phyloP scores from a whole-genome alignment of 495 filamentous ascomycete species.

The Penicillium taxi region DNA sequence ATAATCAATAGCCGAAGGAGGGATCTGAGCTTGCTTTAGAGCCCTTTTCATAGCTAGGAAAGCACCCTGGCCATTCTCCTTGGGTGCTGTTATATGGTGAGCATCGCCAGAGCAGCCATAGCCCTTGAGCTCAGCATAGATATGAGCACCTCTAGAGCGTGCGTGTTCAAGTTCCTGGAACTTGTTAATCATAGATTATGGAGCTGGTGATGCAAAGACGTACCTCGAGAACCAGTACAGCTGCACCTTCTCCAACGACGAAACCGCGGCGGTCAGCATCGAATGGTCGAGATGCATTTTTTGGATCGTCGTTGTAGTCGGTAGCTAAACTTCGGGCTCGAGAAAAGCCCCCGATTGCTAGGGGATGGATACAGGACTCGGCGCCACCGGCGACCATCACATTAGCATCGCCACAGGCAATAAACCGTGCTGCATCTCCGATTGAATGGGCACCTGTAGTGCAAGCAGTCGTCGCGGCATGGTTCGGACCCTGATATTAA shows the following conservation, averaged over 20 bases:
- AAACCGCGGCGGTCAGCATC: slow-evolving; percentile 77
- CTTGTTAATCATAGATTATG: slow-evolving; percentile 1
- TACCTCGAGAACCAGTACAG: slow-evolving; percentile 75
- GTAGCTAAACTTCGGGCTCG: slow-evolving; percentile 79
- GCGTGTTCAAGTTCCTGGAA: slow-evolving; percentile 76
- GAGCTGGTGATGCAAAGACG: too few relatives aligned
- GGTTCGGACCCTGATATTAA: slow-evolving; percentile 60
- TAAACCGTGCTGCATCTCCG: slow-evolving; percentile 85
- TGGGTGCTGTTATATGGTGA: slow-evolving; percentile 85
- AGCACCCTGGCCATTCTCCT: slow-evolving; percentile 71
- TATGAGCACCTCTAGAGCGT: slow-evolving; percentile 62
- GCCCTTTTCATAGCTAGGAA: slow-evolving; percentile 78
- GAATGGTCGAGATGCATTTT: slow-evolving; percentile 74
- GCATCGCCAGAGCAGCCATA: slow-evolving; percentile 87
- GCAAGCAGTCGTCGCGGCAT: slow-evolving; percentile 86
- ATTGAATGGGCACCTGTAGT: slow-evolving; percentile 93
- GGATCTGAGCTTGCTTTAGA: slow-evolving; percentile 60
- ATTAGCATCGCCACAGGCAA: slow-evolving; percentile 81
- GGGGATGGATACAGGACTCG: slow-evolving; percentile 92
- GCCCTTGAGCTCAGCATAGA: slow-evolving; percentile 84
- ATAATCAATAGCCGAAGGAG: slow-evolving; percentile 71
- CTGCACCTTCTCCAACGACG: slow-evolving; percentile 88
- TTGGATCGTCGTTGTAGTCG: slow-evolving; percentile 65
- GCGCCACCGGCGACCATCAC: slow-evolving; percentile 92
- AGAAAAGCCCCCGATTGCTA: slow-evolving; percentile 86